Conservation (phyloP, 2,329 filamentous ascomycete genomes). For the Stachybotrys elegans region DNA sequence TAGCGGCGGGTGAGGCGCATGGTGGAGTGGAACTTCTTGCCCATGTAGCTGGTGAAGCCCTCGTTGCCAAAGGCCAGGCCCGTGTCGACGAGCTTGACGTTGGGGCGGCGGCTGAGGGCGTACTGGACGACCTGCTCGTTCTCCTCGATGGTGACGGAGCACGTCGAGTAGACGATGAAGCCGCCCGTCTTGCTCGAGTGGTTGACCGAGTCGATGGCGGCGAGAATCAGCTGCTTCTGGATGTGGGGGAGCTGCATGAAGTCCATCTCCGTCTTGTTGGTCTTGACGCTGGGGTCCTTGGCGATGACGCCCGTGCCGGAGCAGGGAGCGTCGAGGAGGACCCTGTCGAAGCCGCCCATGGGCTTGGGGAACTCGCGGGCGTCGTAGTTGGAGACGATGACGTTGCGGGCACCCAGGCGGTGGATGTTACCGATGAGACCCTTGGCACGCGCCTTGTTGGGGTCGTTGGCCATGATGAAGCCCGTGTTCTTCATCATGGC, state of each 20-base stretch:
- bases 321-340: slow-evolving; percentile 91
- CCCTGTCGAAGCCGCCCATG: slow-evolving; percentile 92
- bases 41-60: slow-evolving; percentile 85
- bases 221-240: slow-evolving; percentile 88
- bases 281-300: slow-evolving; percentile 96
- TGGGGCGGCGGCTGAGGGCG: slow-evolving; percentile 83
- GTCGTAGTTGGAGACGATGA: slow-evolving; percentile 92
- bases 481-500: slow-evolving; percentile 96
- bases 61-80: slow-evolving; percentile 86
- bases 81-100: slow-evolving; percentile 89
- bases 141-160: slow-evolving; percentile 89
- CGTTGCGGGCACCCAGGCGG: slow-evolving; percentile 87
- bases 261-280: slow-evolving; percentile 93
- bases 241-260: slow-evolving; percentile 90
- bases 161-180: slow-evolving; percentile 95
- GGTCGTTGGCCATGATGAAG: slow-evolving; percentile 93
- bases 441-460: slow-evolving; percentile 87
- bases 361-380: slow-evolving; percentile 90
- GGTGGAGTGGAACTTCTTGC: slow-evolving; percentile 84
- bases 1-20: slow-evolving; percentile 80
- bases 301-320: slow-evolving; percentile 96
- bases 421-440: slow-evolving; percentile 98
- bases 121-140: slow-evolving; percentile 90
- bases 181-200: slow-evolving; percentile 89
- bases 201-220: slow-evolving; percentile 92